phyloP scores from a whole-genome alignment of 2,329 filamentous ascomycete genomes.

The Stagonosporopsis tanaceti region DNA sequence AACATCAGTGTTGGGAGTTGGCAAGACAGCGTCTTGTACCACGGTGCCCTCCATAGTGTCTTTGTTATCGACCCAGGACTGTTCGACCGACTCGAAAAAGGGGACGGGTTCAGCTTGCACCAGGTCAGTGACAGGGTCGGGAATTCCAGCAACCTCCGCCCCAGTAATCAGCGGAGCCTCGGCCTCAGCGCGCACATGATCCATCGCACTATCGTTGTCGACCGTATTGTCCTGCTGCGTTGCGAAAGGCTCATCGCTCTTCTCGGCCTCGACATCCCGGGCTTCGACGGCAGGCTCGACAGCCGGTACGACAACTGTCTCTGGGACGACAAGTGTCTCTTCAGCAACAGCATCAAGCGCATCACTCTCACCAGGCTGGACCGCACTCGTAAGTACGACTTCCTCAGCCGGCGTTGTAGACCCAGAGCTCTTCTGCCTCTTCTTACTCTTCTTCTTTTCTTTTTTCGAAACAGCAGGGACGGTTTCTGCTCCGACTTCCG shows the following conservation, averaged over 20 bases:
- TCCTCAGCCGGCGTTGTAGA: constrained; percentile 11
- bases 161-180: not conserved
- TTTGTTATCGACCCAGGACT: constrained; percentile 2
- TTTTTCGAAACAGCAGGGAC: constrained; percentile 12
- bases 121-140: constrained; percentile 15
- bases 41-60: not conserved
- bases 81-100: not conserved
- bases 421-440: constrained; percentile 30
- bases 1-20: not conserved
- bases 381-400: not conserved
- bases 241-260: not conserved
- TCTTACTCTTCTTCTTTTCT: constrained; percentile 31
- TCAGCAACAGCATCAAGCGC: not conserved
- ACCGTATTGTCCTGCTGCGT: not conserved
- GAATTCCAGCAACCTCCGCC: constrained; percentile 22
- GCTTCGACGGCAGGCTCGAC: not conserved
- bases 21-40: not conserved
- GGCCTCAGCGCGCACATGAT: not conserved
- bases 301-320: not conserved
- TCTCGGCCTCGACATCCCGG: not conserved
- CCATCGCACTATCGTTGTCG: not conserved
- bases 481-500: not conserved
- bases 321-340: not conserved
- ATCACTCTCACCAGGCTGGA: not conserved
- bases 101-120: not conserved